Evolutionary conservation across 495 filamentous ascomycete species (phyloP).

Genomic region (Aspergillus coremiiformis): DNA sequence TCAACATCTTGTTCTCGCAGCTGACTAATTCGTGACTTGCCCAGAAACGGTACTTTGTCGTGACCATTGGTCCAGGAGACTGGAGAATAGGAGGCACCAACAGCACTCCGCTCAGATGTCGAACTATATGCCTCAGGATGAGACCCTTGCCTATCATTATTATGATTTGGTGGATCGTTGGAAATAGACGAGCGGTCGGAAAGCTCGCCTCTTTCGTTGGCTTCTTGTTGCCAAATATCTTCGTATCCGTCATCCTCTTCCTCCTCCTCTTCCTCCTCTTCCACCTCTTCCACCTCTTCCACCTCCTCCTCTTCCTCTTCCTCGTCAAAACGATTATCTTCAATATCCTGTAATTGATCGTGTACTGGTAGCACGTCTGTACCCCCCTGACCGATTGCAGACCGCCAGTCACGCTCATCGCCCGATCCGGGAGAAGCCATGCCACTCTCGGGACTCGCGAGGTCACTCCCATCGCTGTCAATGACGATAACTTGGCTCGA

Average conservation of each 20-base stretch:
- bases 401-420: slow-evolving; percentile 3
- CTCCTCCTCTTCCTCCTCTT: slow-evolving; percentile 8
- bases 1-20: slow-evolving; percentile 38
- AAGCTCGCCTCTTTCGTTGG: slow-evolving; percentile 27
- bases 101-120: slow-evolving; percentile 10
- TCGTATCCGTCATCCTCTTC: slow-evolving; percentile 32
- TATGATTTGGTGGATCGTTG: slow-evolving; percentile 9
- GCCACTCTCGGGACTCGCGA: slow-evolving; percentile 1
- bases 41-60: slow-evolving; percentile 22
- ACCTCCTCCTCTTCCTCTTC: slow-evolving; percentile 22
- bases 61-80: slow-evolving; percentile 25
- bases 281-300: too few species aligned
- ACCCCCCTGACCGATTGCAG: slow-evolving; percentile 6
- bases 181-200: slow-evolving; percentile 17
- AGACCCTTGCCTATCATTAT: slow-evolving; percentile 2
- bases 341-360: background rate
- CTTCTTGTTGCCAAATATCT: slow-evolving; percentile 44
- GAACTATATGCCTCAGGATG: slow-evolving; percentile 11
- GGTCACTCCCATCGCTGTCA: slow-evolving; percentile 36
- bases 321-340: background rate
- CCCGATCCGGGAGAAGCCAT: slow-evolving; percentile 2
- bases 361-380: background rate
- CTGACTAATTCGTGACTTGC: slow-evolving; percentile 30
- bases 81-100: slow-evolving; percentile 23
- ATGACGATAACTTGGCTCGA: slow-evolving; percentile 44